These are phyloP conservation scores for Chlorella sp. DNA, from an alignment of 139 green algal species.

Conservation along the genomic window DNA sequence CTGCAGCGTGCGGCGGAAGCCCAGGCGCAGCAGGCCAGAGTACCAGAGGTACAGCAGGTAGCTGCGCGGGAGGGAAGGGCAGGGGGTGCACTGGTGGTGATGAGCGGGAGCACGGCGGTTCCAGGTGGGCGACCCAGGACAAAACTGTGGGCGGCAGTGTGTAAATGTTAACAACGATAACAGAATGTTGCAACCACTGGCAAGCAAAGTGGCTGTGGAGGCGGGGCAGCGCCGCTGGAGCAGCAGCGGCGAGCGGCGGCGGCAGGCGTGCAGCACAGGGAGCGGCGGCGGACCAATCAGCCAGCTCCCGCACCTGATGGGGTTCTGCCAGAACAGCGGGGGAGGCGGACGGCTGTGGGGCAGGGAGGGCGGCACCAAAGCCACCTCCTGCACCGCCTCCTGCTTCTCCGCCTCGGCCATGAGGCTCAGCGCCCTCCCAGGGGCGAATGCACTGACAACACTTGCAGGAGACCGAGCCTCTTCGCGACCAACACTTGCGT, in stretches of 20 bases:
- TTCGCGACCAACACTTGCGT: too few relatives aligned
- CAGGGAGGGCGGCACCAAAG: not conserved
- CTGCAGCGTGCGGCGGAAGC: slow-evolving; percentile 38
- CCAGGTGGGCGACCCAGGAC: too few relatives aligned
- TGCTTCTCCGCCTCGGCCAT: not conserved
- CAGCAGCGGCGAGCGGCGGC: not conserved
- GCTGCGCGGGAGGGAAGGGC: not conserved
- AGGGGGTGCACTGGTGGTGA: not conserved
- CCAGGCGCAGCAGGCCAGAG: slow-evolving; percentile 29
- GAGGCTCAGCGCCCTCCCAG: not conserved
- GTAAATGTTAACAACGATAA: too few relatives aligned
- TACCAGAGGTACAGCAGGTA: slow-evolving; percentile 32
- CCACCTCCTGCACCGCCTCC: not conserved
- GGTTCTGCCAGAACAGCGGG: slow-evolving; percentile 15
- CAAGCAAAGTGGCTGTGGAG: too few relatives aligned
- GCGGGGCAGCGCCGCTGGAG: not conserved
- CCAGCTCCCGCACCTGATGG: not conserved
- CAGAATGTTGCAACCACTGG: not conserved
- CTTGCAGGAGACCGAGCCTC: too few relatives aligned
- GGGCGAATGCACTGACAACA: too few relatives aligned
- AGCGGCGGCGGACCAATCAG: not conserved
- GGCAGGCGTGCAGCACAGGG: not conserved
- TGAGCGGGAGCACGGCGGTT: too few relatives aligned
- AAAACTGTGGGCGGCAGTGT: too few relatives aligned
- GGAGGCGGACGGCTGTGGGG: not conserved